phyloP scores from a whole-genome alignment of 495 filamentous ascomycete species.

The Arthonia radiata region DNA sequence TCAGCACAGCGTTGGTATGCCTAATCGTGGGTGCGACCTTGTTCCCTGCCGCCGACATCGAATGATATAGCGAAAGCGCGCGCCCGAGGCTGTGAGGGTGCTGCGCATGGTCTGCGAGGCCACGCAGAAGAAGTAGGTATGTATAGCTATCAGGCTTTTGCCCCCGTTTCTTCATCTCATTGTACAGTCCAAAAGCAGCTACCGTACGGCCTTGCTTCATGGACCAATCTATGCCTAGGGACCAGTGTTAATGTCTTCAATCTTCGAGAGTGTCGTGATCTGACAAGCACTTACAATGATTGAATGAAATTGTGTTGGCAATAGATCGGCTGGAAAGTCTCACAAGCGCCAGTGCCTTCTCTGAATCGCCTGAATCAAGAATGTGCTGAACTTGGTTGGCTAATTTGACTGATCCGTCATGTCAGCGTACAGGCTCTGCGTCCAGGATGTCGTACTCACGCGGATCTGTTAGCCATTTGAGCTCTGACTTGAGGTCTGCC shows the following conservation, averaged over 20 bases:
- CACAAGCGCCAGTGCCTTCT: slow-evolving; percentile 40
- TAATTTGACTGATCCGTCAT: no score
- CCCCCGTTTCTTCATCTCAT: slow-evolving; percentile 93
- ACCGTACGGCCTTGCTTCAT: slow-evolving; percentile 31
- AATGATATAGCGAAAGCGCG: slow-evolving; percentile 45
- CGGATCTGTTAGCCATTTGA: slow-evolving; percentile 42
- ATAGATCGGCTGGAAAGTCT: slow-evolving; percentile 34
- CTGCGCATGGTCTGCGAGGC: slow-evolving; percentile 31
- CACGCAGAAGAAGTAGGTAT: slow-evolving; percentile 61
- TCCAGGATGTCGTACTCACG: no score
- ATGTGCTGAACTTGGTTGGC: slow-evolving; percentile 31
- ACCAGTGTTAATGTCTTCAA: no score
- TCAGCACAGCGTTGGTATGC: slow-evolving; percentile 68
- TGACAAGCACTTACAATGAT: no score
- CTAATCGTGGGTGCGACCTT: slow-evolving; percentile 39
- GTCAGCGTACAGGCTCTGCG: no score
- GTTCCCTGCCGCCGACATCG: slow-evolving; percentile 32
- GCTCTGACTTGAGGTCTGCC: slow-evolving; percentile 19
- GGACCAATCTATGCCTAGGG: slow-evolving; percentile 47
- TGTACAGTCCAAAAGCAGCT: slow-evolving; percentile 50
- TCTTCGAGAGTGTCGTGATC: no score
- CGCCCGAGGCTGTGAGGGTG: slow-evolving; percentile 27
- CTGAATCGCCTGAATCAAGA: slow-evolving; percentile 26
- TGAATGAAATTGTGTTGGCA: slow-evolving; percentile 56
- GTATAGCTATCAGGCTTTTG: slow-evolving; percentile 50